Evolutionary conservation across 306 rosid genomes (phyloP), one percentile per base, ranked within the genome.

Genomic region (Phaseolus lunatus): DNA sequence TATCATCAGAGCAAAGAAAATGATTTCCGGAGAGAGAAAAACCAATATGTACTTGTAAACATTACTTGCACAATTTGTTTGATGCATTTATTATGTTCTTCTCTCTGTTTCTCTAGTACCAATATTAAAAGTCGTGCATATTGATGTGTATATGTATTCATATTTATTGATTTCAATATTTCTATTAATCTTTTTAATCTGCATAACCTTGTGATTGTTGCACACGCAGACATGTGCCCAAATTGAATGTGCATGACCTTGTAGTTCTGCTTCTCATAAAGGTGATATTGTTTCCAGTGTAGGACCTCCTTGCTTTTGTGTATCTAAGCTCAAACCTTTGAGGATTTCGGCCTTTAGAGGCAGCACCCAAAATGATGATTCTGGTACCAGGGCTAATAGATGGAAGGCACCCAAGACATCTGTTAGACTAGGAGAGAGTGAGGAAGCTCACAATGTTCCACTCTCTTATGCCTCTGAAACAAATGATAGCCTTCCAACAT

Each of bases 271-370:
- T 71, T 74, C 76, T 61, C 66, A 41, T 72, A 77, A 85, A 73
- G 73, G 79, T 82, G 5, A 81, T 65, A 65, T 84, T 89, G 84
- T 78, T 89, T 90, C 84, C 96, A 94, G 98, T 77, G 84, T 90
- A 86, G 96, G 96, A 82, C 78, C 90, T 83, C 87, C 92, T 80
- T 80, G 78, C 82, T 84, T 87, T 75, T 72, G 84, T 62, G 88
- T 84, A 71, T 77, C 96, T 86, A 89, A 87, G 82, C 65, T 80
- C 45, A 85, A 83, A 82, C 84, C 87, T 73, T 79, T 85, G 50
- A 90, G 76, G 86, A 84, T 90, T 83, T 89, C 92, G 23, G 90
- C 95, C 87, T 94, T 94, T 83, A 90, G 87, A 85, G 94, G 96
- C 64, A 88, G 68, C 72, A 64, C 93, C 63, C 90, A 79, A 65